Evolutionary conservation across 1,284 basidiomycete genomes (phyloP).

Genomic region (Dichomitus squalens): DNA sequence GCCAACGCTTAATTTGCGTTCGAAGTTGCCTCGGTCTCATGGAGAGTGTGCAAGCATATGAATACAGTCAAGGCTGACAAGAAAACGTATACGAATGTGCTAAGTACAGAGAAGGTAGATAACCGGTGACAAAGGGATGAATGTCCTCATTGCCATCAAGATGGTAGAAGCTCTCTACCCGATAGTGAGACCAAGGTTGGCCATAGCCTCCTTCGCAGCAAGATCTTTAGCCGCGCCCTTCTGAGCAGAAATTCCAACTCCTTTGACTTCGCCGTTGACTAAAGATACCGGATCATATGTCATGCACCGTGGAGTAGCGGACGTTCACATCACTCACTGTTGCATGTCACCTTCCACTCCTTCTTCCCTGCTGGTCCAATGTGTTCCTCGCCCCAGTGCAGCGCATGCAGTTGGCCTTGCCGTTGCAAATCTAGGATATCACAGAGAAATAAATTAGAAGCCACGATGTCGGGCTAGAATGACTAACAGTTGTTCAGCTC

Average conservation of each 20-base stretch:
- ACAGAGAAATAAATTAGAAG: neutral
- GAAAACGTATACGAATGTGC: too few relatives aligned
- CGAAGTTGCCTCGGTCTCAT: neutral
- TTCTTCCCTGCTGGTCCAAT: conserved; percentile 44
- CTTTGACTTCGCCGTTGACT: conserved; percentile 54
- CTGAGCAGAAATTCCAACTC: conserved; percentile 42
- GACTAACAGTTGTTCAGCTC: conserved; percentile 54
- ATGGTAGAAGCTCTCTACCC: too few relatives aligned
- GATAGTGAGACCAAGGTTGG: conserved; percentile 16
- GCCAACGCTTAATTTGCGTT: neutral
- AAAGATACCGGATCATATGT: neutral
- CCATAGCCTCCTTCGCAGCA: conserved; percentile 51
- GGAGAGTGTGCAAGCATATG: neutral
- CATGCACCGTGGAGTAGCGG: neutral
- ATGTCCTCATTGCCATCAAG: too few relatives aligned
- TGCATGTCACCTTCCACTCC: conserved; percentile 56
- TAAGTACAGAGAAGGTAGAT: too few relatives aligned
- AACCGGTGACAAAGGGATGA: too few relatives aligned
- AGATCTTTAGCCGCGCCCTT: conserved; percentile 53
- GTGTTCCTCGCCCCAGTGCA: conserved; percentile 44
- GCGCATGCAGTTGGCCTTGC: conserved; percentile 19
- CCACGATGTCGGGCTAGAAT: neutral
- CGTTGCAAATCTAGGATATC: conserved; percentile 44
- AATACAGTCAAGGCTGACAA: neutral
- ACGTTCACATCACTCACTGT: conserved; percentile 41